Conservation (phyloP, 192 early-diverging fungal species). For the Backusella sp. region DNA sequence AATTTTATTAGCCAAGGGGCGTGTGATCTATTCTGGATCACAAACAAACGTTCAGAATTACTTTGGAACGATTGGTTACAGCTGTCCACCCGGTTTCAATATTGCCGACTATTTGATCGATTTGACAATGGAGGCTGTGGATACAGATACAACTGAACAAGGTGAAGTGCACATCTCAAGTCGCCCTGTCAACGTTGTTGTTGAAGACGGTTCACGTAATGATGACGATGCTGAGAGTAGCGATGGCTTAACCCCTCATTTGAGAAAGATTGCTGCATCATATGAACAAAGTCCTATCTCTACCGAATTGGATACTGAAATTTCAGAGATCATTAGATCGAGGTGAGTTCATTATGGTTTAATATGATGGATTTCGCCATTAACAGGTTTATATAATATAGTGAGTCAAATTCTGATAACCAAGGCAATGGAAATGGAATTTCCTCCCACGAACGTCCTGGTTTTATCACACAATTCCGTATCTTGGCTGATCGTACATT, state of each 20-base stretch:
- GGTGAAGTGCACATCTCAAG: neutral
- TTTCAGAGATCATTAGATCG: conserved; percentile 6
- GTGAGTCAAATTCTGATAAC: neutral
- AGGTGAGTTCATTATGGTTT: neutral
- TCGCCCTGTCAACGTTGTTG: neutral
- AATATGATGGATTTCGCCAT: neutral
- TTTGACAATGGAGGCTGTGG: conserved; percentile 59
- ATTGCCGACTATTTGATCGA: conserved; percentile 86
- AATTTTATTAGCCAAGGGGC: conserved; percentile 79
- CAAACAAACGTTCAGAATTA: conserved; percentile 59
- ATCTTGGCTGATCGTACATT: conserved; percentile 75
- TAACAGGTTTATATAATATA: neutral
- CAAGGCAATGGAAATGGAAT: neutral
- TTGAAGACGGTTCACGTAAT: neutral
- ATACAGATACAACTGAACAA: conserved; percentile 2
- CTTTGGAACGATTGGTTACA: conserved; percentile 75
- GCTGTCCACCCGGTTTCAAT: conserved; percentile 86
- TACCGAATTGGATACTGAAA: conserved; percentile 33
- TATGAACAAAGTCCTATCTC: conserved; percentile 39
- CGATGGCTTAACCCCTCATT: conserved; percentile 33
- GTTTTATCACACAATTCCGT: conserved; percentile 65
- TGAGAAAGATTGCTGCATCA: conserved; percentile 30
- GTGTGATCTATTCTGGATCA: conserved; percentile 82
- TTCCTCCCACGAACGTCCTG: conserved; percentile 47
- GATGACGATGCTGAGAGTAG: conserved; percentile 13